Evolutionary conservation across 805 yeast genomes (phyloP).

Genomic region (Barnettozyma sucrosica): DNA sequence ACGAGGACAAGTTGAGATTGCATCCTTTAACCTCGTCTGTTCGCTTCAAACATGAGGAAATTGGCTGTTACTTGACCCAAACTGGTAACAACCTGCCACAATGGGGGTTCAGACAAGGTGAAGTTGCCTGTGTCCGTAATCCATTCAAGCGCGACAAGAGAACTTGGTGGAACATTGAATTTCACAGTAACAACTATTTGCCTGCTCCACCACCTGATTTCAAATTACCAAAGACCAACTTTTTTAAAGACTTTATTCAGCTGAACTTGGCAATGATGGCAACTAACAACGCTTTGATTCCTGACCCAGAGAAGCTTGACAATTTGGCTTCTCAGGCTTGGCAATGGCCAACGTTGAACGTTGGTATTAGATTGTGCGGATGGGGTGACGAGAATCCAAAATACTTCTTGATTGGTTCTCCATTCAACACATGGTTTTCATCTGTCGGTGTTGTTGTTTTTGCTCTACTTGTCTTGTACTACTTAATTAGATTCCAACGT

Average conservation of each 20-base stretch:
- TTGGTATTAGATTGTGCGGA: slow-evolving; percentile 70
- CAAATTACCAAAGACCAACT: slow-evolving; percentile 67
- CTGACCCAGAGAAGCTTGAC: slow-evolving; percentile 72
- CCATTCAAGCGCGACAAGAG: slow-evolving; percentile 73
- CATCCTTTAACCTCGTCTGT: slow-evolving; percentile 84
- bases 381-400: slow-evolving; percentile 58
- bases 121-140: slow-evolving; percentile 71
- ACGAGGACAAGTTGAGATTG: slow-evolving; percentile 46
- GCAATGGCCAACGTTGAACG: slow-evolving; percentile 84
- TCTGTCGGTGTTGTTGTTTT: slow-evolving; percentile 52
- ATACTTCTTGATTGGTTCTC: slow-evolving; percentile 70
- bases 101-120: slow-evolving; percentile 99
- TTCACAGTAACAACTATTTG: slow-evolving; percentile 52
- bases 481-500: slow-evolving; percentile 68
- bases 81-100: slow-evolving; percentile 78
- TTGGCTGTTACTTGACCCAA: slow-evolving; percentile 83
- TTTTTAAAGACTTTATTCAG: slow-evolving; percentile 70
- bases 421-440: slow-evolving; percentile 74
- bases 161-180: slow-evolving; percentile 86
- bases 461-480: slow-evolving; percentile 33
- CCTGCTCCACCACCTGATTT: slow-evolving; percentile 57
- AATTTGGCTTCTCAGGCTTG: slow-evolving; percentile 68
- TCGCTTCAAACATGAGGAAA: slow-evolving; percentile 58
- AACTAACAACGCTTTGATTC: slow-evolving; percentile 74
- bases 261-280: slow-evolving; percentile 85